A percentile compares a stretch with the other conserved stretches of the same genome.
Evolutionary conservation across 257 asterid species (phyloP).

Genomic region (Plantago major): DNA sequence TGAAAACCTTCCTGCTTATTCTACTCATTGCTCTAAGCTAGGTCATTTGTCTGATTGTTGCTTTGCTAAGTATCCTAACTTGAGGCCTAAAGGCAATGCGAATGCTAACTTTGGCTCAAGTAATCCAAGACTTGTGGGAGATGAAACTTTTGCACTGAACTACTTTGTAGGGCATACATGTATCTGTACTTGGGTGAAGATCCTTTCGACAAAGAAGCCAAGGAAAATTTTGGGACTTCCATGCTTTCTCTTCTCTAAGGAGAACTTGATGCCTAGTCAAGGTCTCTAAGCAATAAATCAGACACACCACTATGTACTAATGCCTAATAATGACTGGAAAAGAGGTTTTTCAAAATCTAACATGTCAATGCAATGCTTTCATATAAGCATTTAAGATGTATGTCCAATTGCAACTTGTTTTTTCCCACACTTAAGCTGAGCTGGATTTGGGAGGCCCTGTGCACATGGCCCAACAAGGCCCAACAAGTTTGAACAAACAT

Average conservation of each 20-base stretch:
- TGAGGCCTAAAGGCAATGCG: no score
- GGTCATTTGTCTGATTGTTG: no score
- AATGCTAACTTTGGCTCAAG: no score
- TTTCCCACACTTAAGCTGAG: no score
- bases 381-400: slow-evolving; percentile 19
- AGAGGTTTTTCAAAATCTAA: slow-evolving; percentile 15
- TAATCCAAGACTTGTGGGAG: no score
- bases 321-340: slow-evolving; percentile 31
- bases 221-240: slow-evolving; percentile 60
- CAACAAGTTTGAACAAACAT: no score
- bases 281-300: slow-evolving; percentile 33
- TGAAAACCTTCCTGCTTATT: no score
- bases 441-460: no score
- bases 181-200: slow-evolving; percentile 69
- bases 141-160: no score
- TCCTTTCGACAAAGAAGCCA: slow-evolving; percentile 72
- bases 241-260: slow-evolving; percentile 45
- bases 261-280: slow-evolving; percentile 29
- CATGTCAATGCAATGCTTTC: slow-evolving; percentile 8
- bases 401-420: slow-evolving; percentile 16
- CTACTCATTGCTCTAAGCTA: no score
- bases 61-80: no score
- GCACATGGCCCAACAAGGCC: no score
- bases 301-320: slow-evolving; percentile 18
- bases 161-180: slow-evolving; percentile 67